Evolutionary conservation across 805 yeast genomes (phyloP).

Genomic region (Wickerhamomyces pijperi): DNA sequence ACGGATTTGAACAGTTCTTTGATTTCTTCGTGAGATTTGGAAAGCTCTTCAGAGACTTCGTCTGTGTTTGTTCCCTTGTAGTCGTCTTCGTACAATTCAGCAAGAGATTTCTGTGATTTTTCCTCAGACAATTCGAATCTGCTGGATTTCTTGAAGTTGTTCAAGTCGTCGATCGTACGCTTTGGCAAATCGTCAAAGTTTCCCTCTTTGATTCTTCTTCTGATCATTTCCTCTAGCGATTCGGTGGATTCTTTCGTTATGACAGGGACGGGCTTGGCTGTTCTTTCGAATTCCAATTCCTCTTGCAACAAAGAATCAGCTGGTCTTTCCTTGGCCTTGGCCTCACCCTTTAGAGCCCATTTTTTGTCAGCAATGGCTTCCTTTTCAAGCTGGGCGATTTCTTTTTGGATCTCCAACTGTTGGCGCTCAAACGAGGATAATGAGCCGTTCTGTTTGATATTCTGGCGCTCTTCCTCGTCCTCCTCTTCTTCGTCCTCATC

Average conservation of each 20-base stretch:
- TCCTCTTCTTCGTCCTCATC: constrained; percentile 33
- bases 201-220: constrained; percentile 62
- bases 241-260: constrained; percentile 85
- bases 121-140: constrained; percentile 65
- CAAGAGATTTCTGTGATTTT: constrained; percentile 79
- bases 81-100: constrained; percentile 87
- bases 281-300: constrained; percentile 81
- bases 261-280: constrained; percentile 92
- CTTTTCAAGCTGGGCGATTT: constrained; percentile 69
- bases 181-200: constrained; percentile 81
- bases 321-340: constrained; percentile 70
- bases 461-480: constrained; percentile 9
- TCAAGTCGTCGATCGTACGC: constrained; percentile 54
- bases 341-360: constrained; percentile 95
- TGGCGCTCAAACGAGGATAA: constrained; percentile 77
- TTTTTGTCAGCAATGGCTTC: constrained; percentile 84
- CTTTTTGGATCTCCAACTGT: constrained; percentile 63
- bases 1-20: constrained; percentile 49
- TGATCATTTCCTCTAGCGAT: constrained; percentile 76
- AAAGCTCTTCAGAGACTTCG: constrained; percentile 50
- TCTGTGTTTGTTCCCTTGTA: constrained; percentile 40
- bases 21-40: constrained; percentile 71
- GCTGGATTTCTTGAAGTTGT: constrained; percentile 44
- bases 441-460: constrained; percentile 20
- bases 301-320: constrained; percentile 75